A percentile compares a stretch with the other conserved stretches of the same genome.
Conservation (phyloP, 2,329 filamentous ascomycete species). For the Monosporascus sp. region DNA sequence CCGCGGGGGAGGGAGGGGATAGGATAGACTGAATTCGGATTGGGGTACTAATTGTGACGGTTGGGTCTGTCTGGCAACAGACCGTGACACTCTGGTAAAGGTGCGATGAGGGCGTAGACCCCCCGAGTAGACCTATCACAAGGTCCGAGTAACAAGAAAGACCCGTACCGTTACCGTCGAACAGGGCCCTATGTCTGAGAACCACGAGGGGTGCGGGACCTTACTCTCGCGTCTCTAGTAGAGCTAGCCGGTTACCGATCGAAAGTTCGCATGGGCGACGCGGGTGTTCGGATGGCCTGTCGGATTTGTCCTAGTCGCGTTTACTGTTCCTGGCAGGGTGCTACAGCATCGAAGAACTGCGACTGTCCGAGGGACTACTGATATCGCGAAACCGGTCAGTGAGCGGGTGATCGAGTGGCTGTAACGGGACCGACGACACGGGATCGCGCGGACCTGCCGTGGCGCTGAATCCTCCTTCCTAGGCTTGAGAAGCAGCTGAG, state of each 20-base stretch:
- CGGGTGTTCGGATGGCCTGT: slow-evolving; percentile 4
- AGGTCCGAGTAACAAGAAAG: neutral
- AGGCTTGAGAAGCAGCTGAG: too few species aligned
- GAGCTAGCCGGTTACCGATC: neutral
- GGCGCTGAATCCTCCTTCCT: too few species aligned
- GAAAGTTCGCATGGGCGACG: neutral
- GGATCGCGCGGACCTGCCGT: too few species aligned
- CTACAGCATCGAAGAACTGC: slow-evolving; percentile 20
- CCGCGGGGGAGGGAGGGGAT: slow-evolving; percentile 38
- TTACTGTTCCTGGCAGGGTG: slow-evolving; percentile 13
- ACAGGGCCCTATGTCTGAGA: neutral
- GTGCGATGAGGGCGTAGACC: slow-evolving; percentile 1
- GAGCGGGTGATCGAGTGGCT: neutral
- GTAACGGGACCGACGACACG: too few species aligned
- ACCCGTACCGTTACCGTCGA: neutral
- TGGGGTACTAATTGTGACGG: slow-evolving; percentile 46
- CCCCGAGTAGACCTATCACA: neutral
- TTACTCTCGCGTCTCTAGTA: neutral
- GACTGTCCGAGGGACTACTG: slow-evolving; percentile 16
- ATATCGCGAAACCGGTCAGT: slow-evolving; percentile 5
- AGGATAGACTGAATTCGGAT: slow-evolving; percentile 48
- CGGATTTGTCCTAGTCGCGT: slow-evolving; percentile 2
- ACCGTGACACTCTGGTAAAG: slow-evolving; percentile 22
- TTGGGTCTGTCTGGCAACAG: slow-evolving; percentile 31
- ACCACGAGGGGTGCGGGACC: neutral